Evolutionary conservation across 2,329 filamentous ascomycete species (phyloP), one percentile per base, ranked within the genome.

Genomic region (Colletotrichum sojae): DNA sequence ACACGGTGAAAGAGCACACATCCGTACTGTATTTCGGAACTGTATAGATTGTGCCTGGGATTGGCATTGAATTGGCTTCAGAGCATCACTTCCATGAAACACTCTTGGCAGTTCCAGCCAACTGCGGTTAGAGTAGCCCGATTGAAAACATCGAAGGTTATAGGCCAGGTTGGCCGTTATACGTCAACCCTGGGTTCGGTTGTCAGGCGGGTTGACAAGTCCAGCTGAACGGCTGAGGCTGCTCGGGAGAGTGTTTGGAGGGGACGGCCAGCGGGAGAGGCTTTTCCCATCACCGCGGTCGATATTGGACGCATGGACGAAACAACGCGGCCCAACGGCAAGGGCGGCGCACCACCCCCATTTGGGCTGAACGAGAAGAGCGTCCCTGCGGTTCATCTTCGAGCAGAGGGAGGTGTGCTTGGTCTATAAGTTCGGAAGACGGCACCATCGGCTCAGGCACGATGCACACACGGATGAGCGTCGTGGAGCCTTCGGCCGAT

Each of bases 401-500:
- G 39, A 6, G 15, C 16, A 25, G 39, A 46, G 43, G 36, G 18
- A 31, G 40, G 27, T 22, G 20, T 63, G 43, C 40, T 63, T 25
- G 39, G 45, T 20, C 31, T 43, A 36, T 36, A 9, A 39, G 39
- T 43, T 48, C 54, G 60, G 54, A 64, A 58, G 20, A 58, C 65
- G 65, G 48, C 54, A 58, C 65, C 18, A 46, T 43, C 49, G 52
- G 59, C 60, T 46, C 48, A 67, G 46, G 43, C 18, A 20, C 25
- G 55, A 20, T 18, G 51, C 36, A 18, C 52, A 36, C 31, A 36
- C 31, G 31, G 31, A 36, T 58, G 51, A 55, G 61, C 39, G 36
- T 40, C 22, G 9, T n/a, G 27, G 13, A 36, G 49, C 13, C 36
- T 56, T 69, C 36, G 20, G 52, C 67, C 56, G 62, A 66, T 36